Base-by-base conservation (phyloP, 2,329 filamentous ascomycete genomes). In the Xylariomycetidae sp. region DNA sequence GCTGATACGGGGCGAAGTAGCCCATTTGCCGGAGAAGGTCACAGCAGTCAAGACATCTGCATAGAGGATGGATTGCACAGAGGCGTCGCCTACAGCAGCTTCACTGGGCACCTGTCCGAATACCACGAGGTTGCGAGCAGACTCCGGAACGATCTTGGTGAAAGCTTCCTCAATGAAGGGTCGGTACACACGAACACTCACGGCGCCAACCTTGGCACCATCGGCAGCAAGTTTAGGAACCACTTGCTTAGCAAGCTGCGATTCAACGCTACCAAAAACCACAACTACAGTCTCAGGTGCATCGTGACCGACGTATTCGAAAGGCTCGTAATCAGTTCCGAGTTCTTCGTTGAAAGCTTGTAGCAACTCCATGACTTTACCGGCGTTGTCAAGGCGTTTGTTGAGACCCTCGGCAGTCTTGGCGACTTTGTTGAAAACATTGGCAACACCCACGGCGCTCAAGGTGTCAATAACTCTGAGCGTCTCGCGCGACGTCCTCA, bases 111-210 rank as follows among this genome's bases (percentile, higher is more conserved):
- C 90, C 60, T 98, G 92, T 34, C 92, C 92, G 5, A 98, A 77
- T 14, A 97, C 88, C 23, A 83, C 82, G 45, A 98, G 73, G 42
- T 75, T 84, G 62, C 77, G 79, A 29, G 82, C 77, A 22, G 85
- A 85, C 47, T 78, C 70, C 20, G 92, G 88, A 17, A 98, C 74
- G 9, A 77, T 76, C 46, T 83, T 80, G 43, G 97, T 69, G 72
- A 98, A 97, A 32, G 87, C 85, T 58, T 96, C 88, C 65, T 98
- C 92, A 19, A 92, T 79, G 54, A 98, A 97, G 12, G 92, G 92
- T 27, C 90, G 80, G 70, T 97, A 98, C 35, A 98, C 74, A 44
- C 92, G 85, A 29, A 97, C 90, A 51, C 87, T 90, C 61, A 98
- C 72, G 25, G 90, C 84, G 50, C 92, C 92, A 41, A 96, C 77